phyloP scores from a whole-genome alignment of 176 grass and related monocot species.

The Leersia perrieri region DNA sequence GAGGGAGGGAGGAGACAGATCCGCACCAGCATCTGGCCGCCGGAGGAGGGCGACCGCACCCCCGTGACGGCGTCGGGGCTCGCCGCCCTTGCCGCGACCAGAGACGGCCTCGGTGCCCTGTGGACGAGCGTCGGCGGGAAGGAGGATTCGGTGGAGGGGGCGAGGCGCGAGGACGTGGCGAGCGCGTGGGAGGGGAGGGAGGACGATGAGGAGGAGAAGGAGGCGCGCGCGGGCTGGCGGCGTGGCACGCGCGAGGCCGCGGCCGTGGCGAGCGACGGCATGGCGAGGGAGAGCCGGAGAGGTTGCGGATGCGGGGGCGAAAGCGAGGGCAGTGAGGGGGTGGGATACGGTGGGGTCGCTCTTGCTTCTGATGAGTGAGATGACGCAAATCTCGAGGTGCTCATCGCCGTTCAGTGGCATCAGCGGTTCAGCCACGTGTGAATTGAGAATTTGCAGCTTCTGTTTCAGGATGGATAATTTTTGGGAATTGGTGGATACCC shows the following conservation, averaged over 20 bases:
- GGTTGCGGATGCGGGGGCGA: constrained; percentile 37
- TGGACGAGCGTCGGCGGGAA: background rate
- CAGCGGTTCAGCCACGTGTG: no score
- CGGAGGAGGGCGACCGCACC: constrained; percentile 39
- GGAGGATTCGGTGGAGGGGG: background rate
- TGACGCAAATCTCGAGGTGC: background rate
- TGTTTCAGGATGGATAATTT: no score
- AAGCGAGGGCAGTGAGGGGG: constrained; percentile 43
- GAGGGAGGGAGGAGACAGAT: constrained; percentile 19
- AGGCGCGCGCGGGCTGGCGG: no score
- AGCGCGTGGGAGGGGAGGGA: background rate
- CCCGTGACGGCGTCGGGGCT: constrained; percentile 38
- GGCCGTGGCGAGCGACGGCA: constrained; percentile 40
- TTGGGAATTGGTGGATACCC: no score
- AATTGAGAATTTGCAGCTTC: no score
- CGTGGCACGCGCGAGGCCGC: no score
- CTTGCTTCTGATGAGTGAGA: no score
- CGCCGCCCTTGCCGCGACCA: constrained; percentile 37
- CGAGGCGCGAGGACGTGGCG: constrained; percentile 10
- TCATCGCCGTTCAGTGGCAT: no score
- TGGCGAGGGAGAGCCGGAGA: constrained; percentile 6
- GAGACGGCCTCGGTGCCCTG: constrained; percentile 14
- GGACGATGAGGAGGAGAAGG: background rate
- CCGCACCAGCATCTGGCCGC: constrained; percentile 86
- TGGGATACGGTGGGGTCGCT: constrained; percentile 31